Percentiles rank a stretch among this genome's conserved stretches.
These are phyloP conservation scores for Picea mariana DNA, from an alignment of 83 land plant genomes.

Conservation along the genomic window DNA sequence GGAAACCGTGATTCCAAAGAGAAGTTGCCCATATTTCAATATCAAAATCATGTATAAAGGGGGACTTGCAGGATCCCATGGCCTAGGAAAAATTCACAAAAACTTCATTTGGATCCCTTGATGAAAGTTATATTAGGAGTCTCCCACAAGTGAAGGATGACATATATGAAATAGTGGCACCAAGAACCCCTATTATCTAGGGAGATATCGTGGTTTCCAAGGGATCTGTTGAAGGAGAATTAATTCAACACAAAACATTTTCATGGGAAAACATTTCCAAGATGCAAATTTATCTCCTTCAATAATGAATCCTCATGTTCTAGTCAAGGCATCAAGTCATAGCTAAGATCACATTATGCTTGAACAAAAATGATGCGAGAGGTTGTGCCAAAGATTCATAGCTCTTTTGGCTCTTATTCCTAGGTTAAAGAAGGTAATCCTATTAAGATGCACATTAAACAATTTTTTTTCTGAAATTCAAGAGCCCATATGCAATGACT, in stretches of 20 bases:
- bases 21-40: no score
- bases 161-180: neutral
- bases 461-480: neutral
- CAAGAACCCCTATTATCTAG: constrained; percentile 21
- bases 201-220: constrained; percentile 18
- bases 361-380: constrained; percentile 68
- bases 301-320: neutral
- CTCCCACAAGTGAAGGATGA: no score
- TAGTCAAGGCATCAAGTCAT: constrained; percentile 14
- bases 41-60: no score
- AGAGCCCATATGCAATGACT: neutral
- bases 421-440: constrained; percentile 72
- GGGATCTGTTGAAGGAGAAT: neutral
- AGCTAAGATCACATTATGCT: constrained; percentile 63
- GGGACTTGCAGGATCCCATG: no score
- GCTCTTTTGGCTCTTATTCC: constrained; percentile 73
- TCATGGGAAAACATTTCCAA: neutral
- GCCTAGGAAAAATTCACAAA: no score
- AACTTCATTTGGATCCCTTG: no score
- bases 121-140: no score
- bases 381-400: constrained; percentile 70
- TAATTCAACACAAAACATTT: constrained; percentile 4
- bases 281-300: neutral
- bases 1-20: no score
- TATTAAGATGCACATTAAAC: neutral